Percentiles rank a stretch among this genome's conserved stretches.
Evolutionary conservation across 352 stramenopile genomes (phyloP).

Genomic region (Lagenidium giganteum): DNA sequence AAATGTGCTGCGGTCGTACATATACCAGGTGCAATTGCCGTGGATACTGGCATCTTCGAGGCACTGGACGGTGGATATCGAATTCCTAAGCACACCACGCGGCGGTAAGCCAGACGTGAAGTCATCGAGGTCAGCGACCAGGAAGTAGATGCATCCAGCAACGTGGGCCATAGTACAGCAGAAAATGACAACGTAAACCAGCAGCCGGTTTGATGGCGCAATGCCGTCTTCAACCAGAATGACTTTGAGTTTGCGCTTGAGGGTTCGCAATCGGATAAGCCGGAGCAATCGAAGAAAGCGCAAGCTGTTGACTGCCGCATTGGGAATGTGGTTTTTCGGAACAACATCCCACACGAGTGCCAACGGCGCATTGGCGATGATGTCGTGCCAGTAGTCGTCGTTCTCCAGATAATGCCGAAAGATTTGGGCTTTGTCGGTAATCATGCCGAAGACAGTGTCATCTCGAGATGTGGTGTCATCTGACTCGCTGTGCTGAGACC

Average conservation of each 20-base stretch:
- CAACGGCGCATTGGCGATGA: slow-evolving; percentile 26
- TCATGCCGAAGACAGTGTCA: too few relatives aligned
- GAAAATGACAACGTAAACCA: slow-evolving; percentile 48
- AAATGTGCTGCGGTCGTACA: slow-evolving; percentile 59
- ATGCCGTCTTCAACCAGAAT: slow-evolving; percentile 45
- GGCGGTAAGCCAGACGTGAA: slow-evolving; percentile 44
- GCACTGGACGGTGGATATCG: slow-evolving; percentile 30
- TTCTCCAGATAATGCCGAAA: slow-evolving; percentile 38
- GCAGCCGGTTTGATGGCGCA: slow-evolving; percentile 27
- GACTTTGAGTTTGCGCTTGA: slow-evolving; percentile 27
- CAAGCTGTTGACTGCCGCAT: slow-evolving; percentile 15
- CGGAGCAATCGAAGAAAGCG: slow-evolving; percentile 40
- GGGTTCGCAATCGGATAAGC: slow-evolving; percentile 34
- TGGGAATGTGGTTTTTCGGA: slow-evolving; percentile 35
- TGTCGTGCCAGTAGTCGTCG: slow-evolving; percentile 30
- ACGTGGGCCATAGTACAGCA: slow-evolving; percentile 31
- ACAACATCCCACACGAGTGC: slow-evolving; percentile 54
- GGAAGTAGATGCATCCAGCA: slow-evolving; percentile 55
- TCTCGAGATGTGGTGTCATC: too few relatives aligned
- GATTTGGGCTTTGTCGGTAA: too few relatives aligned
- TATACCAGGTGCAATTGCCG: slow-evolving; percentile 67
- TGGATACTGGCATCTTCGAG: slow-evolving; percentile 39
- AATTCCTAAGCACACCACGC: slow-evolving; percentile 17
- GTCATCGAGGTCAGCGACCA: slow-evolving; percentile 29
- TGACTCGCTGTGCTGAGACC: slow-evolving; percentile 7